These are phyloP conservation scores for Cyamopsis tetragonoloba DNA, from an alignment of 306 rosid species.

Conservation along the genomic window DNA sequence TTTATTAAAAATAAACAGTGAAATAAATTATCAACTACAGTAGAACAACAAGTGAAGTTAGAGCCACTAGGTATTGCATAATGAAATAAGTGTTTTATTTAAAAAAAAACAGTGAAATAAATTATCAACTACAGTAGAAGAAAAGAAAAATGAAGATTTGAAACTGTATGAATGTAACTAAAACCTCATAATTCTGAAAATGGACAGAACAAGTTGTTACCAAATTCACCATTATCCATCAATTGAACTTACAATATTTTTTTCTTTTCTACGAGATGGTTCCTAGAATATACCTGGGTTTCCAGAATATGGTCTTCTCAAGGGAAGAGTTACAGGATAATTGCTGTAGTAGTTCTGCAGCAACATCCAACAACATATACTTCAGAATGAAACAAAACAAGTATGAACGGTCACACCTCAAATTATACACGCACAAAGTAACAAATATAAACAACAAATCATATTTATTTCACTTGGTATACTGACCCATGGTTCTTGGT, in stretches of 20 bases:
- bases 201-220: not conserved
- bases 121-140: not conserved
- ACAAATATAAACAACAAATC: not conserved
- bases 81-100: not conserved
- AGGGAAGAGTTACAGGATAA: slow-evolving; percentile 69
- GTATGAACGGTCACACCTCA: slow-evolving; percentile 9
- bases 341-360: slow-evolving; percentile 62
- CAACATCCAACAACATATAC: slow-evolving; percentile 29
- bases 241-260: not conserved
- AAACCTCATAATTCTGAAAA: not conserved
- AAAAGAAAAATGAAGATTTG: not conserved
- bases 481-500: slow-evolving; percentile 78
- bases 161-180: not conserved
- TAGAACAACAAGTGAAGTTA: slow-evolving; percentile 6
- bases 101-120: not conserved
- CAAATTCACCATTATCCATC: not conserved
- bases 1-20: slow-evolving; percentile 5
- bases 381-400: slow-evolving; percentile 24
- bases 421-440: not conserved
- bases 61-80: slow-evolving; percentile 4
- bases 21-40: not conserved
- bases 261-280: not conserved
- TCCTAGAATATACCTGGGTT: slow-evolving; percentile 61
- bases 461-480: slow-evolving; percentile 6
- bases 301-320: slow-evolving; percentile 78